These are phyloP conservation scores for Trichoderma koningiopsis DNA, from an alignment of 2,329 filamentous ascomycete species.

Conservation along the genomic window DNA sequence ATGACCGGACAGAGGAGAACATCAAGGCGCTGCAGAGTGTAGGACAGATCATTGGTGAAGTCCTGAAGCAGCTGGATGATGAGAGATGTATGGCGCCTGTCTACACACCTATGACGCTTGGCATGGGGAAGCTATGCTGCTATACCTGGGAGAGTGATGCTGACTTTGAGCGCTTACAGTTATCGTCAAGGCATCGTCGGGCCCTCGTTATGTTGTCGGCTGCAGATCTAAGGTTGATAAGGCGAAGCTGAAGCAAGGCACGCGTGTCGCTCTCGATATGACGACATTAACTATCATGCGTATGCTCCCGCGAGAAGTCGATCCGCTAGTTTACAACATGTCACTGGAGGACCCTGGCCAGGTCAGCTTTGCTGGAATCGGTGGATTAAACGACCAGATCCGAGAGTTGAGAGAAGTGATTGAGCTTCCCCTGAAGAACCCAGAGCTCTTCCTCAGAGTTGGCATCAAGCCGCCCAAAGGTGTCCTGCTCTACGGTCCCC, in stretches of 20 bases:
- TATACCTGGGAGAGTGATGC: not conserved
- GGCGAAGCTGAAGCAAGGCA: constrained; percentile 95
- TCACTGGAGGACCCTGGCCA: constrained; percentile 96
- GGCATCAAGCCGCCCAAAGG: constrained; percentile 99
- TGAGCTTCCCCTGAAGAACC: constrained; percentile 96
- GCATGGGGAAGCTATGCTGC: not conserved
- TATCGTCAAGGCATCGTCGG: constrained; percentile 97
- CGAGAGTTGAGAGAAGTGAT: constrained; percentile 96
- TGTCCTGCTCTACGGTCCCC: constrained; percentile 92
- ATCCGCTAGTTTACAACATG: constrained; percentile 99
- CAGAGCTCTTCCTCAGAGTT: constrained; percentile 92
- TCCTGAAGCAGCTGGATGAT: constrained; percentile 97
- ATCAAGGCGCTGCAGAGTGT: constrained; percentile 99
- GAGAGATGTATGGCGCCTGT: constrained; percentile 75
- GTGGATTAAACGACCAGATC: constrained; percentile 97
- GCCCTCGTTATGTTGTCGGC: constrained; percentile 95
- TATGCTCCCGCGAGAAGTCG: constrained; percentile 97
- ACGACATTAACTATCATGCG: constrained; percentile 99
- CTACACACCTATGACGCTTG: not conserved
- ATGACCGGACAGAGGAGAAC: constrained; percentile 96
- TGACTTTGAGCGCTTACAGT: constrained; percentile 55
- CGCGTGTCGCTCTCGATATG: constrained; percentile 97
- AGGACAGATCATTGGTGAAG: constrained; percentile 98
- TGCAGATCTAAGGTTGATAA: constrained; percentile 99
- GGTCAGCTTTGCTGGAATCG: constrained; percentile 96